Conservation (phyloP, 306 rosid genomes). For the Vigna trinervia region DNA sequence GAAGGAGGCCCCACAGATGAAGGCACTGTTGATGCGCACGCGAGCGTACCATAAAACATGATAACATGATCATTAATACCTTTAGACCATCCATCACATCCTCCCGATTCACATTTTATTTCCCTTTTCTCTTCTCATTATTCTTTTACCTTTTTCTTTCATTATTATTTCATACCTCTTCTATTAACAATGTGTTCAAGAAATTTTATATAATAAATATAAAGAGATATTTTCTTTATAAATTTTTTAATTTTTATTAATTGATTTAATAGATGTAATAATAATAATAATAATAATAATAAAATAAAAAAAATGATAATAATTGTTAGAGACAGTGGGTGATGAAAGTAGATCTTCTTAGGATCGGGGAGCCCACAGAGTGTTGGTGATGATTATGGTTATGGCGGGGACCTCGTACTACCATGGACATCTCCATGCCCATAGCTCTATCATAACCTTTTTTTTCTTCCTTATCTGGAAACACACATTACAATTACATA, state of each 20-base stretch:
- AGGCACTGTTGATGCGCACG: conserved; percentile 73
- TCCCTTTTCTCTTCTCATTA: background rate
- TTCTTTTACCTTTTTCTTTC: too few relatives aligned
- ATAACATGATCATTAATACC: conserved; percentile 65
- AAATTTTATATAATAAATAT: too few relatives aligned
- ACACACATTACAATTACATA: background rate
- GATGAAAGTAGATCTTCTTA: conserved; percentile 39
- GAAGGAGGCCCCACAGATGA: conserved; percentile 31
- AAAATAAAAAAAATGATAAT: too few relatives aligned
- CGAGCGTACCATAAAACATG: conserved; percentile 58
- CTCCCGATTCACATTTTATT: conserved; percentile 24
- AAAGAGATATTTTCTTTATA: too few relatives aligned
- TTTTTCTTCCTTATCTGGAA: conserved; percentile 27
- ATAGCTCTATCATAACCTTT: too few relatives aligned
- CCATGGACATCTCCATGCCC: background rate
- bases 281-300: too few relatives aligned
- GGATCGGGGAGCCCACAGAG: conserved; percentile 47
- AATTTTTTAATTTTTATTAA: too few relatives aligned
- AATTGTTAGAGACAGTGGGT: background rate
- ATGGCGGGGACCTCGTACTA: conserved; percentile 56
- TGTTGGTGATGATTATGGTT: conserved; percentile 35
- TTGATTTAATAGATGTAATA: too few relatives aligned
- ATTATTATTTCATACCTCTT: too few relatives aligned
- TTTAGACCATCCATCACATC: conserved; percentile 50
- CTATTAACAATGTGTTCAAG: too few relatives aligned